Evolutionary conservation across 495 filamentous ascomycete genomes (phyloP), one percentile per base, ranked within the genome.

Genomic region (Podospora fimiseda): DNA sequence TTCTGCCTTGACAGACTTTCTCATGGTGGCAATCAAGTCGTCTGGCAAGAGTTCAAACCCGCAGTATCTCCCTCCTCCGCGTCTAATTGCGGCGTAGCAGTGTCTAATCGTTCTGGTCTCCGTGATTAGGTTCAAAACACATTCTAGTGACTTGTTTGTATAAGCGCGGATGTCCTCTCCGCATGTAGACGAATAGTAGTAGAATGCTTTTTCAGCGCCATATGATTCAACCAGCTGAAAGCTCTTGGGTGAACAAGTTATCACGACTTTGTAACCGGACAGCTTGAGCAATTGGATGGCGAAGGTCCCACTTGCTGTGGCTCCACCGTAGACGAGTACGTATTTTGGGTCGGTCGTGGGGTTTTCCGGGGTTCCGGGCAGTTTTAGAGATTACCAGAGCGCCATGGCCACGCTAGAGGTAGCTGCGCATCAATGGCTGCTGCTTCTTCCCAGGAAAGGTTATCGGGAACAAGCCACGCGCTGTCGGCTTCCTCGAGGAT

Each of bases 261-360:
- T 23, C 9, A 53, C 33, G 22, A 20, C 9, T 5, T 6, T 21
- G 24, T 5, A 45, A 13, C 50, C 50, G 6, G 50, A 74, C 44
- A 76, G 47, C 40, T 70, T 76, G 5, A 68, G 60, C 3, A 74
- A 52, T 46, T 79, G 74, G 9, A 75, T 69, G 0, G 68, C 74
- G n/a, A 71, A 54, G 0, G 65, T 67, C 0, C 74, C 75, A 0
- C 67, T 70, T 0, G 74, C 70, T 0, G 73, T 76, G 2, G 52
- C 55, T 0, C 73, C 75, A 1, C 73, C 74, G 50, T 75, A 73
- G 2, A 79, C 68, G 24, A 79, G 55, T 2, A 76, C 47, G 48
- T 15, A 46, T 24, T 46, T 46, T 19, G 43, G 18, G 16, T 23
- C 6, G 20, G 7, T 13, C 20, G 43, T 24, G 9, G 43, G 43